phyloP scores from a whole-genome alignment of 768 basidiomycete species.

The Tephrocybe sp. region DNA sequence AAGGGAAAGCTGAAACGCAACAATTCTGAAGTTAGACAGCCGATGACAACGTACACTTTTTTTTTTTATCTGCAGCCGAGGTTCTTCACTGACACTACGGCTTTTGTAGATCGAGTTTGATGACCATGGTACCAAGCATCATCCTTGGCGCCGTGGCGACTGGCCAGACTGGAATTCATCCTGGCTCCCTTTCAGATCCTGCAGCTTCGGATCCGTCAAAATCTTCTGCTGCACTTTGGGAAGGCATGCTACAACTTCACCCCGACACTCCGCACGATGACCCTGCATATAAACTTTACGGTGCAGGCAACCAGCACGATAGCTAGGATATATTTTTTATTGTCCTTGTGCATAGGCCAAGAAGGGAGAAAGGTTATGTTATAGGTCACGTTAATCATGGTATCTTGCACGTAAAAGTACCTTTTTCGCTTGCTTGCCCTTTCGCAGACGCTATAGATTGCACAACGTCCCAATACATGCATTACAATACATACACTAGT shows the following conservation, averaged over 20 bases:
- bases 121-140: slow-evolving; percentile 53
- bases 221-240: slow-evolving; percentile 80
- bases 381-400: too few species aligned
- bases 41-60: slow-evolving; percentile 41
- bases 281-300: slow-evolving; percentile 35
- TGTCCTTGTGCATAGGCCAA: too few species aligned
- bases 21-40: slow-evolving; percentile 45
- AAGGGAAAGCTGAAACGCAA: slow-evolving; percentile 60
- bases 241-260: slow-evolving; percentile 84
- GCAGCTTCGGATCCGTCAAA: slow-evolving; percentile 73
- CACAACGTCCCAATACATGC: too few species aligned
- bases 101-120: slow-evolving; percentile 25
- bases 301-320: slow-evolving; percentile 14
- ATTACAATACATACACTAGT: too few species aligned
- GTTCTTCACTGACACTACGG: neutral
- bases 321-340: neutral
- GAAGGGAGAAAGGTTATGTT: neutral
- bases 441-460: too few species aligned
- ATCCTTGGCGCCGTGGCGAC: slow-evolving; percentile 47
- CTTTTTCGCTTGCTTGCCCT: too few species aligned
- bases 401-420: too few species aligned
- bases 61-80: neutral
- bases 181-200: slow-evolving; percentile 67
- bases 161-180: slow-evolving; percentile 64
- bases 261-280: slow-evolving; percentile 80